Evolutionary conservation across 305 asterid species (phyloP), one percentile per base, ranked within the genome.

Genomic region (Rubia balearica): DNA sequence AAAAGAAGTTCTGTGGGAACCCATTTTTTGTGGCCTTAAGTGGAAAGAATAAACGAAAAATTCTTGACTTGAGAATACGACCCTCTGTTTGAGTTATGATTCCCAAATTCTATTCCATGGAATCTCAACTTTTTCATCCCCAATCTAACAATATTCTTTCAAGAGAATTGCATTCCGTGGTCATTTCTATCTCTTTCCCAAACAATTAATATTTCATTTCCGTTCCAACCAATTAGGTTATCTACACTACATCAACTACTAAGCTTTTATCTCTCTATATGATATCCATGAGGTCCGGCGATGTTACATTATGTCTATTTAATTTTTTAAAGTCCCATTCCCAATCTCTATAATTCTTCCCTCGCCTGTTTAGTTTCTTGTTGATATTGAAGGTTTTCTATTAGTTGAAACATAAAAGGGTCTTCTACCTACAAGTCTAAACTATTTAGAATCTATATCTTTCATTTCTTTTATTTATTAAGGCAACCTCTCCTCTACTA

Each of bases 1-100:
- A 64, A 83, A 70, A 71, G 71, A 46, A 41, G 61, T 33, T 24
- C 22, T 42, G 74, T 56, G 83, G 70, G 87, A 86, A 83, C 84
- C 91, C 88, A 83, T 84, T 80, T 78, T 86, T 83, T 45, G 93
- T 84, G 96, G 96, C 83, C 84, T 87, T 48, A 76, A 83, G 80
- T 78, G 81, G 85, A 75, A 84, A 84, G 83, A 85, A 88, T 83
- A 78, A 81, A 81, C 71, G 59, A 17, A 74, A 85, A 83, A 84
- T 87, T 88, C 96, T 85, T 85, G 89, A 82, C 91, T 85, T 83
- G 88, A 77, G 86, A 90, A 88, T 87, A 82, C 77, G 78, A 74
- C 83, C 79, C 81, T 84, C 72, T 77, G 77, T 78, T 71, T 75
- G 85, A 82, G 88, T 87, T 84, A 81, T 79, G 84, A 88, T 88